Evolutionary conservation across 192 early-diverging fungal genomes (phyloP).

Genomic region (Rhizophagus prolifer): DNA sequence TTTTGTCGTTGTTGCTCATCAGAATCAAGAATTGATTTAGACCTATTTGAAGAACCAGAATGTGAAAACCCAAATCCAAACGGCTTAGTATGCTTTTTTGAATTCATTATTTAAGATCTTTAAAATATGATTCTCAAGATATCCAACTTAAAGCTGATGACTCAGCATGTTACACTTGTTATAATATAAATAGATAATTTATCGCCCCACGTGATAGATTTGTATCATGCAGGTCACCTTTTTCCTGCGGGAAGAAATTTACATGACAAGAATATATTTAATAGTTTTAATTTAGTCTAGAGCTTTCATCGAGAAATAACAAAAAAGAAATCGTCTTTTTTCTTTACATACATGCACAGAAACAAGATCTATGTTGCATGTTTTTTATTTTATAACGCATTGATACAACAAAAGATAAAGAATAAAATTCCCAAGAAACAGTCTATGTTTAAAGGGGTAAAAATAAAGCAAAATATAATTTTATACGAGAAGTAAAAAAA

Average conservation of each 20-base stretch:
- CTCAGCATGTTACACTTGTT: too few relatives aligned
- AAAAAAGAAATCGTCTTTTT: not conserved
- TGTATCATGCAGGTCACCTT: too few relatives aligned
- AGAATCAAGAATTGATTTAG: constrained; percentile 34
- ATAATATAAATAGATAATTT: too few relatives aligned
- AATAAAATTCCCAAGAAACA: not conserved
- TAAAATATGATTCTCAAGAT: too few relatives aligned
- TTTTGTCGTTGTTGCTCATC: constrained; percentile 30
- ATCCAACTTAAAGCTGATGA: too few relatives aligned
- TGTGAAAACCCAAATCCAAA: constrained; percentile 27
- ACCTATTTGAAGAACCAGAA: constrained; percentile 21
- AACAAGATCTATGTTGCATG: not conserved
- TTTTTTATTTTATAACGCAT: not conserved
- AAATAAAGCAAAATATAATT: not conserved
- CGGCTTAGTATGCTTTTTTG: constrained; percentile 3
- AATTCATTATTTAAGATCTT: not conserved
- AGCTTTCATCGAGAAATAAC: not conserved
- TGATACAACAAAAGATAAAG: not conserved
- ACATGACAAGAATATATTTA: too few relatives aligned
- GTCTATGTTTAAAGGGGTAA: constrained; percentile 4
- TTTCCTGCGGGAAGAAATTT: too few relatives aligned
- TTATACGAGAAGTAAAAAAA: not conserved
- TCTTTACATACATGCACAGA: not conserved
- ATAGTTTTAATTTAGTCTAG: too few relatives aligned
- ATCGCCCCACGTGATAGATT: too few relatives aligned